These are phyloP conservation scores for Thelonectria discophora DNA, from an alignment of 2,329 filamentous ascomycete genomes.

Conservation along the genomic window DNA sequence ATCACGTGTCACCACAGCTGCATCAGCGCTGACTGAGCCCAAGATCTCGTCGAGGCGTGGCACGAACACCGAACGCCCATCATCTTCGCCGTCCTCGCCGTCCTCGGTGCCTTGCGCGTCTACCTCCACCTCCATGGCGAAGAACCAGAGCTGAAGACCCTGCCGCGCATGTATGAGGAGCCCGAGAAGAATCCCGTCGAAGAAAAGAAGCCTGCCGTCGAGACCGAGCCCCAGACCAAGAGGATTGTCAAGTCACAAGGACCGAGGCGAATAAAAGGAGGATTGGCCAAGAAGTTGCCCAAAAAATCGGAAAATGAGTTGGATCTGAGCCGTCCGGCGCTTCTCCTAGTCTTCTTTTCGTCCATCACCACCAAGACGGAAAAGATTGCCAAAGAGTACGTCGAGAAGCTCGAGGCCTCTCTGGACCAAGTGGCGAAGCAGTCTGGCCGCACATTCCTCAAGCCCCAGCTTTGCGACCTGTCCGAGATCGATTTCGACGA, in stretches of 20 bases:
- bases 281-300: constrained; percentile 46
- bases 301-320: constrained; percentile 38
- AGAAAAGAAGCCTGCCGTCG: constrained; percentile 32
- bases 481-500: constrained; percentile 92
- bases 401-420: constrained; percentile 61
- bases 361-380: constrained; percentile 88
- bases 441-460: constrained; percentile 53
- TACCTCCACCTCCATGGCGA: constrained; percentile 53
- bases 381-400: constrained; percentile 72
- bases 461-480: constrained; percentile 77
- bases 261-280: constrained; percentile 61
- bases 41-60: constrained; percentile 56
- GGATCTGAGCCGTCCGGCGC: constrained; percentile 60
- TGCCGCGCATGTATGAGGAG: constrained; percentile 50
- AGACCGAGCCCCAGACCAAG: constrained; percentile 40
- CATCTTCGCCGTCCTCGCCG: constrained; percentile 50
- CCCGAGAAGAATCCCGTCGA: constrained; percentile 24
- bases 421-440: constrained; percentile 59
- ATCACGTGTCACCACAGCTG: background rate
- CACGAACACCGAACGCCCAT: constrained; percentile 57
- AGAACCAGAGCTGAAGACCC: constrained; percentile 47
- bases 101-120: constrained; percentile 51
- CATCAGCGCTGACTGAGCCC: constrained; percentile 21
- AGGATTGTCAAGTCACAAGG: constrained; percentile 48
- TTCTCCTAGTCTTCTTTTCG: constrained; percentile 86